These are phyloP conservation scores for Phytopythium ostracodes DNA, from an alignment of 352 stramenopile genomes.

Conservation along the genomic window DNA sequence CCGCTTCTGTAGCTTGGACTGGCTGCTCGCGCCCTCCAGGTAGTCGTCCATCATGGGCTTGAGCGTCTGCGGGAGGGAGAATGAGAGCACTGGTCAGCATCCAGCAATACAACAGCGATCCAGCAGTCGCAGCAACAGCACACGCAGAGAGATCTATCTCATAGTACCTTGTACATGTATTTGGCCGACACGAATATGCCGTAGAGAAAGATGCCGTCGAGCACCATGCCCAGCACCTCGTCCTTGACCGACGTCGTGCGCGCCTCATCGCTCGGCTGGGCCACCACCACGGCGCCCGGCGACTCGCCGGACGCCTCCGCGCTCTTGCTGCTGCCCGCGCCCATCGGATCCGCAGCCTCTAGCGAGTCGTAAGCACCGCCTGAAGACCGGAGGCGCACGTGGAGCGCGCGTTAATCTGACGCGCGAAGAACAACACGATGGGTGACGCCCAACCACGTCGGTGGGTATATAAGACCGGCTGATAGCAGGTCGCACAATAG, in stretches of 20 bases:
- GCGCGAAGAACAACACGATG: not conserved
- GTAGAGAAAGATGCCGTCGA: slow-evolving; percentile 81
- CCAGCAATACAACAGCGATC: not conserved
- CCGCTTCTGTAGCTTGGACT: slow-evolving; percentile 71
- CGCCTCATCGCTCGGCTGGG: slow-evolving; percentile 4
- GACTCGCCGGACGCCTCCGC: slow-evolving; percentile 13
- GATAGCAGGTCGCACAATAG: too few species aligned
- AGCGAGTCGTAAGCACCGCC: not conserved
- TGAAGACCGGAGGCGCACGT: not conserved
- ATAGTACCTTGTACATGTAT: slow-evolving; percentile 76
- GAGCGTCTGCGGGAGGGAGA: slow-evolving; percentile 30
- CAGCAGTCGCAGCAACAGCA: not conserved
- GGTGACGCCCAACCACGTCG: not conserved
- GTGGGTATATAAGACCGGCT: too few species aligned
- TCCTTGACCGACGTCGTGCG: slow-evolving; percentile 38
- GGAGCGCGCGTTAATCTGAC: not conserved
- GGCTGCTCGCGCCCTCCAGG: slow-evolving; percentile 46
- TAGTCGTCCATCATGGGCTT: slow-evolving; percentile 87
- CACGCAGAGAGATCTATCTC: too few species aligned
- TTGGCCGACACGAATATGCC: slow-evolving; percentile 79
- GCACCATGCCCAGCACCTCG: slow-evolving; percentile 63
- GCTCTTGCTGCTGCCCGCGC: slow-evolving; percentile 54
- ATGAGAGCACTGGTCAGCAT: not conserved
- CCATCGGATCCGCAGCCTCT: slow-evolving; percentile 29
- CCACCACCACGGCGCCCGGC: slow-evolving; percentile 3